These are phyloP conservation scores for Castanopsis chinensis DNA, from an alignment of 306 rosid species.

Conservation along the genomic window DNA sequence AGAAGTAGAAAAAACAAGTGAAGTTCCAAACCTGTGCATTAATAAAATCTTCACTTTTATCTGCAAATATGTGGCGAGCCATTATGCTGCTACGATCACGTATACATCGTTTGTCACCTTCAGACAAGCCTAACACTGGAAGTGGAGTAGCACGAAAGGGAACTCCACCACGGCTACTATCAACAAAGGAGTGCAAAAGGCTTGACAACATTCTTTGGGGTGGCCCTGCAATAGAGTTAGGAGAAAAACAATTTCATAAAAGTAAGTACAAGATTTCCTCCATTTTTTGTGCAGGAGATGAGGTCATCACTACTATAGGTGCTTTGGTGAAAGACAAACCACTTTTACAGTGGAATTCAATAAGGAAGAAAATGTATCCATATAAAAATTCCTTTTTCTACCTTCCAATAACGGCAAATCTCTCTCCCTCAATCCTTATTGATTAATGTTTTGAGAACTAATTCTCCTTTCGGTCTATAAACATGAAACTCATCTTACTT, in stretches of 20 bases:
- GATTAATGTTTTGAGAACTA: background rate
- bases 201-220: conserved; percentile 89
- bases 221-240: conserved; percentile 60
- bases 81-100: conserved; percentile 95
- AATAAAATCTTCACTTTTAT: conserved; percentile 86
- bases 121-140: conserved; percentile 84
- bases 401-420: too few species aligned
- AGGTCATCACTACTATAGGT: background rate
- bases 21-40: conserved; percentile 73
- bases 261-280: background rate
- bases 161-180: conserved; percentile 82
- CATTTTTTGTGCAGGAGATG: background rate
- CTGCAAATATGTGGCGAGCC: conserved; percentile 99
- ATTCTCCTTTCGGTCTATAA: background rate
- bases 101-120: conserved; percentile 93
- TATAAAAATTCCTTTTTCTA: too few species aligned
- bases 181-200: conserved; percentile 91
- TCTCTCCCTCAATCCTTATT: background rate
- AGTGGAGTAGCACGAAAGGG: conserved; percentile 87
- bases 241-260: conserved; percentile 15
- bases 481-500: too few species aligned
- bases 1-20: conserved; percentile 3
- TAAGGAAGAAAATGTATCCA: too few species aligned
- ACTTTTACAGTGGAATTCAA: too few species aligned
- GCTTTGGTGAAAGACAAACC: too few species aligned